phyloP scores from a whole-genome alignment of 257 asterid genomes.

The Solanum sitiens region DNA sequence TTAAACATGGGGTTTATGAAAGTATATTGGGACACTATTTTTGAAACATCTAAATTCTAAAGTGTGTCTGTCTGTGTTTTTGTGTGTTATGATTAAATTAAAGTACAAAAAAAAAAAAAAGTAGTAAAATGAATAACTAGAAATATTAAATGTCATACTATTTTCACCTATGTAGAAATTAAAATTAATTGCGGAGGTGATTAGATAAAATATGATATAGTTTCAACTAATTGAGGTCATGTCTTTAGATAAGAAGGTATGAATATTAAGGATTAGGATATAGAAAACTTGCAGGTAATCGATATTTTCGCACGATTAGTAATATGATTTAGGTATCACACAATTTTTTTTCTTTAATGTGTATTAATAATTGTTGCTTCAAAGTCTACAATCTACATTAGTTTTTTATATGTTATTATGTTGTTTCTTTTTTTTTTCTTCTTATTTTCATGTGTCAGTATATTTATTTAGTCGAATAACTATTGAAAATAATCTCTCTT shows the following conservation, averaged over 20 bases:
- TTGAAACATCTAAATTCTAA: background rate
- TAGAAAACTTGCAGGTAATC: fast-evolving
- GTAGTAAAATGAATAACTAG: background rate
- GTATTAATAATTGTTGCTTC: background rate
- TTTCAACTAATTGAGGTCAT: background rate
- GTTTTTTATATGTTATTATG: background rate
- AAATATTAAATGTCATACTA: background rate
- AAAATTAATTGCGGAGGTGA: background rate
- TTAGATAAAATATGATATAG: background rate
- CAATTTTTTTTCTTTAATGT: background rate
- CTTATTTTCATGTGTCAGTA: background rate
- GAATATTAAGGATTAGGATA: fast-evolving
- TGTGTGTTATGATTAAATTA: background rate
- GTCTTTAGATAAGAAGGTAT: background rate
- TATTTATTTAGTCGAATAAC: fast-evolving
- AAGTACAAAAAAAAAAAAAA: too few species aligned
- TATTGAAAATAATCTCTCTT: background rate
- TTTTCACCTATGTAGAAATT: background rate
- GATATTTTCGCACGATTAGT: background rate
- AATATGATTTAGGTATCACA: background rate
- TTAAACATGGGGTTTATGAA: background rate
- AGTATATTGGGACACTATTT: background rate
- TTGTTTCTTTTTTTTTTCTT: background rate
- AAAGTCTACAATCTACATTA: background rate
- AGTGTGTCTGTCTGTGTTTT: background rate